Percentiles rank a stretch among this genome's conserved stretches.
Conservation (phyloP, 176 grass and related monocot genomes). For the Musa troglodytarum region DNA sequence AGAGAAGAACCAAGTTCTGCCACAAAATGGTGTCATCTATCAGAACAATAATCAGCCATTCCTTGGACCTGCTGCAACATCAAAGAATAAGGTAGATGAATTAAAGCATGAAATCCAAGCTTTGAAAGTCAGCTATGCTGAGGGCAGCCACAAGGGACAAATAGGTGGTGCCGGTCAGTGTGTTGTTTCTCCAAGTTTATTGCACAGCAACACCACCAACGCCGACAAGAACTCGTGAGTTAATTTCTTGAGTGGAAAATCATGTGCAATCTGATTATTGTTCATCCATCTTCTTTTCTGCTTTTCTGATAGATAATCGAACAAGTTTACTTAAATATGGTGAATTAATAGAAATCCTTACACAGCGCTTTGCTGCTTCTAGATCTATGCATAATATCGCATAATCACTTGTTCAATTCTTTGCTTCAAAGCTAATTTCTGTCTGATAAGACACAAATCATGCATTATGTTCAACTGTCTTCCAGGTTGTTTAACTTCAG, state of each 20-base stretch:
- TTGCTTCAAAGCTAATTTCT: neutral
- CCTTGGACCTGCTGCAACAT: slow-evolving; percentile 20
- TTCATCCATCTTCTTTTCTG: neutral
- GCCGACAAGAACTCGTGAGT: slow-evolving; percentile 2
- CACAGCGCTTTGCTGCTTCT: no score
- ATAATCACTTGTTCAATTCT: no score
- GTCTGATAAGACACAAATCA: neutral
- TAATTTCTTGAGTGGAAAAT: neutral
- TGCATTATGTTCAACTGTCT: neutral
- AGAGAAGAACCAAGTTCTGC: slow-evolving; percentile 49
- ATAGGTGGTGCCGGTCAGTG: neutral
- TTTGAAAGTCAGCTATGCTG: slow-evolving; percentile 3
- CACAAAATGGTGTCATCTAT: slow-evolving; percentile 29
- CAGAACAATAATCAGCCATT: slow-evolving; percentile 26
- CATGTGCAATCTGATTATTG: neutral
- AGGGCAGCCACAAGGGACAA: neutral
- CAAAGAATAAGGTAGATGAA: slow-evolving; percentile 36
- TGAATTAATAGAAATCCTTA: no score
- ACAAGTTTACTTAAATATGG: neutral
- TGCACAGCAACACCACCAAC: neutral
- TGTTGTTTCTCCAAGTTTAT: slow-evolving; percentile 4
- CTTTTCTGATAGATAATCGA: neutral
- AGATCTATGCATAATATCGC: no score
- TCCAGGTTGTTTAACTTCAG: neutral
- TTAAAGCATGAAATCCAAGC: slow-evolving; percentile 27